phyloP scores from a whole-genome alignment of 805 yeast species.

The Candida stauntonica region DNA sequence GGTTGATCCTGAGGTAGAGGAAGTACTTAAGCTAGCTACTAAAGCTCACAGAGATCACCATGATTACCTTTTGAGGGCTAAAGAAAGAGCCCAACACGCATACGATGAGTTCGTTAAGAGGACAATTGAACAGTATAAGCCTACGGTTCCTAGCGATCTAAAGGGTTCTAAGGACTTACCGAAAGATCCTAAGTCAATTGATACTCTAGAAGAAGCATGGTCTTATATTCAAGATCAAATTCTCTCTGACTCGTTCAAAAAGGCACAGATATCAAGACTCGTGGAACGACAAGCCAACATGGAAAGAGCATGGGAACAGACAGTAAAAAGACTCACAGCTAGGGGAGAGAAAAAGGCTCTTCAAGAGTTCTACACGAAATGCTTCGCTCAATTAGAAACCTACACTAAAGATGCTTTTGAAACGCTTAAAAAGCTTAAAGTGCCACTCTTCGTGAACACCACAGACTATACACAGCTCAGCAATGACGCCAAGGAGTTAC shows the following conservation, averaged over 20 bases:
- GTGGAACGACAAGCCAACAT: slow-evolving; percentile 5
- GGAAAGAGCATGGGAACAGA: slow-evolving; percentile 3
- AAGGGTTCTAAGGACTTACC: not conserved
- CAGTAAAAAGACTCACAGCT: not conserved
- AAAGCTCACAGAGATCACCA: slow-evolving; percentile 1
- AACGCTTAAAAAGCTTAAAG: slow-evolving; percentile 1
- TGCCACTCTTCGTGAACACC: slow-evolving; percentile 8
- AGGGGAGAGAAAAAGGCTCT: not conserved
- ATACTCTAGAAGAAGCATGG: slow-evolving; percentile 6
- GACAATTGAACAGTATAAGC: not conserved
- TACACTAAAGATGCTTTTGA: slow-evolving; percentile 2
- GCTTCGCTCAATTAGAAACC: slow-evolving; percentile 5
- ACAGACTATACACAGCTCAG: slow-evolving; percentile 1
- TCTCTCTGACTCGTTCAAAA: not conserved
- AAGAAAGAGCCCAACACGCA: slow-evolving; percentile 3
- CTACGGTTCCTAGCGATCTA: not conserved
- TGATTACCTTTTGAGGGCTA: not conserved
- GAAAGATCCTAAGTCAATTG: not conserved
- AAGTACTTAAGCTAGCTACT: not conserved
- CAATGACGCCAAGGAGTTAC: slow-evolving; percentile 5
- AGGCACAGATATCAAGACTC: not conserved
- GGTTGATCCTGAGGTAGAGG: not conserved
- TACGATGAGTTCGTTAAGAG: slow-evolving; percentile 2
- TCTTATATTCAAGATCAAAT: slow-evolving; percentile 2
- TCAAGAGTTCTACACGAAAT: slow-evolving; percentile 3